Evolutionary conservation across 139 green algal species (phyloP).

Genomic region (Chlorella sp.): DNA sequence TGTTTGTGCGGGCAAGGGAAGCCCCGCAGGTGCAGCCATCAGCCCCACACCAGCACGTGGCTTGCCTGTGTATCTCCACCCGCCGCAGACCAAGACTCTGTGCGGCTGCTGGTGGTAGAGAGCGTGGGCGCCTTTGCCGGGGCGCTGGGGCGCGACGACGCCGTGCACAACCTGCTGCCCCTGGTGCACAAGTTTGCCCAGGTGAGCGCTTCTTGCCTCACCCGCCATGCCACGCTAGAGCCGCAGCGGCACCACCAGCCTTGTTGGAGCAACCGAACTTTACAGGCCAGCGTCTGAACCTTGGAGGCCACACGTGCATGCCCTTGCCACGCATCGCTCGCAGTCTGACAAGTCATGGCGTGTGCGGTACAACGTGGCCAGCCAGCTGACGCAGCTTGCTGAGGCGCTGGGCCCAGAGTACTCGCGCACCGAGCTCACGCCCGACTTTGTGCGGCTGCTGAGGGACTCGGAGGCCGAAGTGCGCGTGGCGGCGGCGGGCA

Average conservation of each 20-base stretch:
- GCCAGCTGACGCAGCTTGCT: slow-evolving; percentile 79
- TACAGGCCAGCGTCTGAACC: not conserved
- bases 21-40: too few species aligned
- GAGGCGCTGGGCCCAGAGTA: slow-evolving; percentile 78
- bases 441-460: slow-evolving; percentile 75
- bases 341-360: slow-evolving; percentile 94
- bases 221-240: too few species aligned
- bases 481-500: slow-evolving; percentile 72
- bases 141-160: slow-evolving; percentile 68
- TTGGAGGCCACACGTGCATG: not conserved
- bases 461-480: slow-evolving; percentile 72
- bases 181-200: slow-evolving; percentile 83
- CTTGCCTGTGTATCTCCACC: too few species aligned
- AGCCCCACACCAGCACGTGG: too few species aligned
- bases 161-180: slow-evolving; percentile 66
- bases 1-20: not conserved
- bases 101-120: slow-evolving; percentile 93
- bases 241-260: too few species aligned
- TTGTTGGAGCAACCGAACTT: not conserved
- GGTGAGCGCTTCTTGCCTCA: slow-evolving; percentile 32
- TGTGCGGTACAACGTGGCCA: slow-evolving; percentile 95
- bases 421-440: slow-evolving; percentile 73
- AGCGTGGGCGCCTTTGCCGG: slow-evolving; percentile 77
- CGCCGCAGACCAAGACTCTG: slow-evolving; percentile 91
- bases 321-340: too few species aligned